Conservation (phyloP, 257 asterid species). For the Anisodus acutangulus region DNA sequence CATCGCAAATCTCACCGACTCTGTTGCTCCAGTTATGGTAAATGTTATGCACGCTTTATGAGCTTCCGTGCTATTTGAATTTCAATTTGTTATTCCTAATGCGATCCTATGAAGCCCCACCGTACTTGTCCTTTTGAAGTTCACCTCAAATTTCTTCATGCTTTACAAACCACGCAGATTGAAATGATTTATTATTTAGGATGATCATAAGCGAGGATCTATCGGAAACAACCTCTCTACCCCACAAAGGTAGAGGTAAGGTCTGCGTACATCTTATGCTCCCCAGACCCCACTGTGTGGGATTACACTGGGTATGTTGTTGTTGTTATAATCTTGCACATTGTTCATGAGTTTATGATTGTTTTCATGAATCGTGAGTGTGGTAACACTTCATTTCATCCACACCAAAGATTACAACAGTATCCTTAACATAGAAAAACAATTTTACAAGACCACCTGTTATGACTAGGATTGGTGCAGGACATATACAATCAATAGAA, state of each 20-base stretch:
- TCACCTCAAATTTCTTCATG: not conserved
- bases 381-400: not conserved
- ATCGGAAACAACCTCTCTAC: too few relatives aligned
- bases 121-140: not conserved
- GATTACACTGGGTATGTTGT: too few relatives aligned
- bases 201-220: not conserved
- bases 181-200: not conserved
- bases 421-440: conserved; percentile 10
- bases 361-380: not conserved
- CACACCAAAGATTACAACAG: not conserved
- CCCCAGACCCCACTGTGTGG: too few relatives aligned
- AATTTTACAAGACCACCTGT: not conserved
- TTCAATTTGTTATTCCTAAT: conserved; percentile 25
- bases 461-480: conserved; percentile 7
- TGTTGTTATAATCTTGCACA: not conserved
- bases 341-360: conserved; percentile 2
- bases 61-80: not conserved
- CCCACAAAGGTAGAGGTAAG: too few relatives aligned
- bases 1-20: conserved; percentile 45
- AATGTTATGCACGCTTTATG: conserved; percentile 20
- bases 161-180: not conserved
- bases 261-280: too few relatives aligned
- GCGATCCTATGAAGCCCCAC: not conserved
- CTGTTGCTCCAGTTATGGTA: conserved; percentile 56
- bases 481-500: conserved; percentile 24